Conservation (phyloP, 225 moss, liverwort and hornwort genomes). For the Takakia lepidozioides region DNA sequence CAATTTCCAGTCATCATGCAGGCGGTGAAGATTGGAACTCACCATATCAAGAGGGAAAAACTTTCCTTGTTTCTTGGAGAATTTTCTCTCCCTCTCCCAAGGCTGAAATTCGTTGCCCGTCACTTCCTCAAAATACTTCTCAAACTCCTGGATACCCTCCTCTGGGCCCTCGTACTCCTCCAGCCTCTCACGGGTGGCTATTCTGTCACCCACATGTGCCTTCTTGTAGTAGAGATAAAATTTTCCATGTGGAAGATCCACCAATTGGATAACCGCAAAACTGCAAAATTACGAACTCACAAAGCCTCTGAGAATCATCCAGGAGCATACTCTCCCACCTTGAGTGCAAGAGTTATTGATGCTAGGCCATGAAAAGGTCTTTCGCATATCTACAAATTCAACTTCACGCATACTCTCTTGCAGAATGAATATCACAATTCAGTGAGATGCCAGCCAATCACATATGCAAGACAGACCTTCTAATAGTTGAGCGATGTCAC, state of each 20-base stretch:
- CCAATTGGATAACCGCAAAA: slow-evolving; percentile 44
- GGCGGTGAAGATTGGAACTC: no score
- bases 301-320: no score
- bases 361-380: no score
- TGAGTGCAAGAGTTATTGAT: no score
- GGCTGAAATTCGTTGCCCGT: slow-evolving; percentile 40
- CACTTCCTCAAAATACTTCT: slow-evolving; percentile 33
- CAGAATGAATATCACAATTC: no score
- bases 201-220: slow-evolving; percentile 41
- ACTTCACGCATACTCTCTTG: no score
- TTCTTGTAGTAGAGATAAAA: slow-evolving; percentile 48
- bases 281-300: slow-evolving; percentile 22
- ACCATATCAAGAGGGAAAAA: slow-evolving; percentile 54
- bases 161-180: slow-evolving; percentile 23
- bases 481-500: no score
- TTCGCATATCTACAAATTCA: no score
- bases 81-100: slow-evolving; percentile 41
- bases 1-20: no score
- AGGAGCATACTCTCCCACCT: no score
- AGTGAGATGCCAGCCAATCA: no score
- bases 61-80: slow-evolving; percentile 38
- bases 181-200: slow-evolving; percentile 26
- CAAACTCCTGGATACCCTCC: slow-evolving; percentile 35
- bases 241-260: slow-evolving; percentile 18
- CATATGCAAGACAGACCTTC: no score